Conservation (phyloP, 352 stramenopile genomes). For the Blastocystis sp. region DNA sequence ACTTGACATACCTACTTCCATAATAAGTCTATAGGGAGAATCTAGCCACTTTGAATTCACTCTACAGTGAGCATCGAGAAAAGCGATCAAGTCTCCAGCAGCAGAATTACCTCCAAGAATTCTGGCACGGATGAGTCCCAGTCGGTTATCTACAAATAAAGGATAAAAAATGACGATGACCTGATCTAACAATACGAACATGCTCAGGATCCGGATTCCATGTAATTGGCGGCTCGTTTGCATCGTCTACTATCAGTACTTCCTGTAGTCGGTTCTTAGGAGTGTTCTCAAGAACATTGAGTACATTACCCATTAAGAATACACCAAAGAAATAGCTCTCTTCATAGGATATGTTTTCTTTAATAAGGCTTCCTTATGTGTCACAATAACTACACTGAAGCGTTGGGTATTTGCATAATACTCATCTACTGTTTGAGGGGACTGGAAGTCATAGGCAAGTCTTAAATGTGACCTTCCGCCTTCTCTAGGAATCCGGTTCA, state of each 20-base stretch:
- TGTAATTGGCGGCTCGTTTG: constrained; percentile 14
- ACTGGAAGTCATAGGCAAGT: not conserved
- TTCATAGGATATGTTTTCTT: constrained; percentile 64
- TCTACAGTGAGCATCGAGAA: constrained; percentile 64
- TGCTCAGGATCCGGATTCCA: constrained; percentile 51
- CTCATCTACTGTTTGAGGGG: constrained; percentile 4
- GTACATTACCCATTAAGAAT: constrained; percentile 19
- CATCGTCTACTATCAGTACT: constrained; percentile 30
- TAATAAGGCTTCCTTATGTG: constrained; percentile 25
- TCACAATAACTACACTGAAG: constrained; percentile 59
- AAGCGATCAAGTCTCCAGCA: constrained; percentile 41
- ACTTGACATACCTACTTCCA: not conserved
- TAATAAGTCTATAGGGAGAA: constrained; percentile 35
- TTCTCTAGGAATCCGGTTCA: not conserved
- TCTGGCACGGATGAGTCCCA: constrained; percentile 59
- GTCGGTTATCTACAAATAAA: constrained; percentile 32
- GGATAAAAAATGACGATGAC: not conserved
- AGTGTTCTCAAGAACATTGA: constrained; percentile 65
- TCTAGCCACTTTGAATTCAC: constrained; percentile 55
- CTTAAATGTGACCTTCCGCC: not conserved
- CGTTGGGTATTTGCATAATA: constrained; percentile 23
- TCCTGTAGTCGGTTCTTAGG: constrained; percentile 21
- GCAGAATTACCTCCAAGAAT: constrained; percentile 61
- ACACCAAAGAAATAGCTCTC: not conserved
- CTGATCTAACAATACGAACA: constrained; percentile 53